Evolutionary conservation across 2,329 filamentous ascomycete species (phyloP), one percentile per base, ranked within the genome.

Genomic region (Daldinia sp.): DNA sequence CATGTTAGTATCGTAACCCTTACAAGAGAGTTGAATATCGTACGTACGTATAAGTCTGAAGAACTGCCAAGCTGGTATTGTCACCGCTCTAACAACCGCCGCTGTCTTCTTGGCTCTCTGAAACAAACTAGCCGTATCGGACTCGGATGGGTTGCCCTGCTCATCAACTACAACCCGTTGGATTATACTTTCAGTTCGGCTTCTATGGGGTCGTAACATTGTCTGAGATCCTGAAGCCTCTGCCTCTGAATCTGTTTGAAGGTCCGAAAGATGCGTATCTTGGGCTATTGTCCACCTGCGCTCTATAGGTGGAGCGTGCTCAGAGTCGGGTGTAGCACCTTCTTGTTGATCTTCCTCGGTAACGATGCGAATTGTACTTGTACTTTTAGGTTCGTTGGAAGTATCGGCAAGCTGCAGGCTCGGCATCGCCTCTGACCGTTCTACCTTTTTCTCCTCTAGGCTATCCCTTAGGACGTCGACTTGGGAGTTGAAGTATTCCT

Each of bases 11-110:
- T 60, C 42, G 18, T 28, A 15, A 12, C 42, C 5, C 2, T 26
- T 48, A 42, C 23, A 15, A 9, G 54, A 57, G 33, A 20, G n/a
- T 15, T 42, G 37, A 37, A 26, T 37, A 23, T 48, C 92, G 81
- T 83, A 94, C 92, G 81, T 83, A 94, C 92, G 94, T 74, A 98
- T 93, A 28, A 98, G 83, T 75, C 92, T 93, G 81, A 98, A 98
- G 77, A 98, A 97, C 76, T 98, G 95, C 94, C 94, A 98, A 1
- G 96, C 96, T 41, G 95, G 95, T 83, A 98, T 97, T 65, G 95
- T 90, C 13, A 98, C 92, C 74, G 97, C 94, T 76, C 95, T 97
- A 73, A 82, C 84, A 63, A 85, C 83, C 1, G 86, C 87, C 73
- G 83, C 79, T 77, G 85, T 77, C 73, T 78, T 79, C 74, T 82